Percentiles rank a stretch among this genome's conserved stretches.
These are phyloP conservation scores for Xylaria curta DNA, from an alignment of 495 filamentous ascomycete genomes.

Conservation along the genomic window DNA sequence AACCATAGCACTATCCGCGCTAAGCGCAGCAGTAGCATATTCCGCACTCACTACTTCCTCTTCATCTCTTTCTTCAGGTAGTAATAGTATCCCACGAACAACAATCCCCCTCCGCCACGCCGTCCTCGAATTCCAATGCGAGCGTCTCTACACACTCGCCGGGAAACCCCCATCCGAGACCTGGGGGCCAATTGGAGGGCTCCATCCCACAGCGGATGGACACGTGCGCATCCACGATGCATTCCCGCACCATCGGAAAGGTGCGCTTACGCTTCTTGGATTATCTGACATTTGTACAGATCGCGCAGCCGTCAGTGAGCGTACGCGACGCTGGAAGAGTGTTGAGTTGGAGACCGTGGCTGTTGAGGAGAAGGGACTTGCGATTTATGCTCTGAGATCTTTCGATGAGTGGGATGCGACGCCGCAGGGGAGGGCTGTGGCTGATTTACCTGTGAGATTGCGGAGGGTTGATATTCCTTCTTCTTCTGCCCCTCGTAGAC, in stretches of 20 bases:
- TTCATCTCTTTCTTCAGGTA: not conserved
- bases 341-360: constrained; percentile 49
- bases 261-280: constrained; percentile 45
- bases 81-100: constrained; percentile 28
- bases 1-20: constrained; percentile 51
- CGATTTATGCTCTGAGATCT: constrained; percentile 49
- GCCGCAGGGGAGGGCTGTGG: constrained; percentile 45
- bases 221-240: constrained; percentile 54
- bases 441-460: constrained; percentile 50
- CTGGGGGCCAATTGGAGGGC: constrained; percentile 49
- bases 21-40: constrained; percentile 48
- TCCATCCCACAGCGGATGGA: constrained; percentile 52
- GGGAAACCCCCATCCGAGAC: constrained; percentile 34
- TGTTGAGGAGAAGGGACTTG: constrained; percentile 34
- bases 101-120: constrained; percentile 48
- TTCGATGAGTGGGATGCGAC: constrained; percentile 50
- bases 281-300: constrained; percentile 31
- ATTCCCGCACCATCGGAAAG: constrained; percentile 50
- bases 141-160: constrained; percentile 47
- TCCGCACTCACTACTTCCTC: constrained; percentile 16
- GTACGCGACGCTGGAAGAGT: constrained; percentile 41
- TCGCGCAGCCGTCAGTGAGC: constrained; percentile 43
- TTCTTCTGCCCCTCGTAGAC: constrained; percentile 45
- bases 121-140: constrained; percentile 52
- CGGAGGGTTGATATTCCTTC: constrained; percentile 36